Base-by-base conservation (phyloP, 345 rosid genomes). In the Bruguiera gymnorhiza region DNA sequence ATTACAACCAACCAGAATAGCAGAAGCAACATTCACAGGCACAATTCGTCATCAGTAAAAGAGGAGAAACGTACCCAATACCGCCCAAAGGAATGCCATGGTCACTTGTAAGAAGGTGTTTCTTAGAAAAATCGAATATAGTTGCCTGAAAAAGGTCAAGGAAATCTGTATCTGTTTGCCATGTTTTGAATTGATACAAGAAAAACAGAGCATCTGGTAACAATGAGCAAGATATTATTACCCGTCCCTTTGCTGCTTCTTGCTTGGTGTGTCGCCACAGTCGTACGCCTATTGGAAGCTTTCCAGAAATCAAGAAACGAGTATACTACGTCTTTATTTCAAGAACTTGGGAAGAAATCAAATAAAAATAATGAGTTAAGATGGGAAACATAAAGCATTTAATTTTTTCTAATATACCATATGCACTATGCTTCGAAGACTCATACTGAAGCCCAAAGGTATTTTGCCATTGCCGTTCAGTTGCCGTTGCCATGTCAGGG, bases 31-130 rank as follows among this genome's bases (percentile, higher is more conserved):
- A 23, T 6, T 19, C 23, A 26, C 15, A 19, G 57, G 65, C 50
- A 21, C 50, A 8, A 34, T 2, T 37, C 36, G 20, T 46, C 65
- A 63, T 11, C 0, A 55, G 36, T 8, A 65, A 51, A 55, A 10
- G 19, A 62, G 27, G 24, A 55, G 37, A 43, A 29, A 76, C 85
- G 20, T 88, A 90, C 96, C 96, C 96, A 73, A 90, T 84, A 23
- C 93, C 91, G 1, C 96, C 96, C 72, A 90, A 60, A 68, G 96
- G 91, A 67, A 90, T 69, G 1, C 89, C 96, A 53, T 86, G 93
- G 73, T 83, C 88, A 75, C 89, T 80, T 1, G 89, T 81, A 60
- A 82, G 18, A 66, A 63, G 73, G 29, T 69, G 91, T 75, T 82
- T 86, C 69, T 80, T 83, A 64, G 75, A 69, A 58, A 82, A 75